Percentiles rank a stretch among this genome's conserved stretches.
Conservation (phyloP, 2,329 filamentous ascomycete species). For the Diplodia sapinea region DNA sequence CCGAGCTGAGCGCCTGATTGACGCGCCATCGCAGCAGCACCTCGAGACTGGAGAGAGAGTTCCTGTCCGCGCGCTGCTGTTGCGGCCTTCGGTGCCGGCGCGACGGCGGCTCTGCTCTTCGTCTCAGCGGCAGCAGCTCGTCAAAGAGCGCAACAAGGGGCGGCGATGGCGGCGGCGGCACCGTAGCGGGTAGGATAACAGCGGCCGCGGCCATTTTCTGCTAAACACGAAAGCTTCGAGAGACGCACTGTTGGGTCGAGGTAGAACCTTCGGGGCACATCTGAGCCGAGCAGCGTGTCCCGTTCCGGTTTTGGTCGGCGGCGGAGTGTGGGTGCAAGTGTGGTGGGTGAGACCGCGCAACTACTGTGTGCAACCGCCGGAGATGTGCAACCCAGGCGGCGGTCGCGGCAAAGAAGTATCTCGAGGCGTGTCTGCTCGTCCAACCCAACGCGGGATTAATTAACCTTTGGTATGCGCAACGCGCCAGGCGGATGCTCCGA, state of each 20-base stretch:
- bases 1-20: constrained; percentile 7
- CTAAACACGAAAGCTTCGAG: background rate
- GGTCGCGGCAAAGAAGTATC: constrained; percentile 3
- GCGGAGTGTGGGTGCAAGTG: background rate
- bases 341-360: constrained; percentile 8
- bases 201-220: constrained; percentile 20
- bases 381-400: background rate
- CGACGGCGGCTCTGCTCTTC: background rate
- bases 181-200: background rate
- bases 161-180: background rate
- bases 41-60: background rate
- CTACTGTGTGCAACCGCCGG: constrained; percentile 7
- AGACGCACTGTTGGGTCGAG: constrained; percentile 17
- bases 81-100: background rate
- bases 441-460: constrained; percentile 24
- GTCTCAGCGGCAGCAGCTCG: background rate
- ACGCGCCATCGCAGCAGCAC: constrained; percentile 16
- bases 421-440: constrained; percentile 15
- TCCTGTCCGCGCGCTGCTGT: background rate
- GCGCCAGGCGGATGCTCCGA: background rate
- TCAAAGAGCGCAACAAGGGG: background rate
- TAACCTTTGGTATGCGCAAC: constrained; percentile 13
- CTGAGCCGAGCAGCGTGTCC: constrained; percentile 13
- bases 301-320: background rate
- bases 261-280: constrained; percentile 21